Base-by-base conservation (phyloP, 768 basidiomycete genomes). In the Boletales sp. region DNA sequence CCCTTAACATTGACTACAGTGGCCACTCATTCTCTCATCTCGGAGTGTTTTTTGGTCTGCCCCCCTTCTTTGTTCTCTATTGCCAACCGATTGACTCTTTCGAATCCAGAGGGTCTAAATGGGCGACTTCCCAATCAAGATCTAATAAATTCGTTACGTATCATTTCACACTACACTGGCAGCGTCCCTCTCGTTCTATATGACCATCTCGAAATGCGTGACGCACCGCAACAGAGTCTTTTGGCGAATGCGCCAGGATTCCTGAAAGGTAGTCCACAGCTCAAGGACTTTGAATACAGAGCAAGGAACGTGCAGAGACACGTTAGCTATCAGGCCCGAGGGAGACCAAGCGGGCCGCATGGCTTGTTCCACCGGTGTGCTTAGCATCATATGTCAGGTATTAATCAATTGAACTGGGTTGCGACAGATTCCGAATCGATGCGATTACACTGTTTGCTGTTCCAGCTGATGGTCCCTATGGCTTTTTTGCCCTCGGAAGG, bases 71-170 rank as follows among this genome's bases (percentile, higher is more conserved):
- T 29, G n/a, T 35, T 19, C 27, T 10, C 27, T 43, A 37, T 50
- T 50, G 8, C 52, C 57, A 32, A 46, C 21, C 19, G 19, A 48
- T 30, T 47, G 5, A 34, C 49, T 3, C 43, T 37, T 29, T 48
- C 3, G 10, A 27, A 41, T 37, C 30, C 66, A 98, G 95, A 98
- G 77, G 97, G 95, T 12, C 74, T 92, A 4, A 97, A 98, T 63
- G 97, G 94, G 18, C 86, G 93, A 18, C 74, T 98, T 39, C 94
- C 97, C 5, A 99, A 99, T 62, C 94, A 97, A 69, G 97, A 99
- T 67, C 74, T 97, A 2, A 70, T 97, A 50, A 97, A 97, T 64
- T 87, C 91, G 0, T 78, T 91, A 41, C 73, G 80, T 18, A 64
- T 81, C 34, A 87, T 97, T 42, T 78, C 91, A 8, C 79, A 78